Evolutionary conservation across 768 basidiomycete genomes (phyloP).

Genomic region (Symmetrospora coprosmae): DNA sequence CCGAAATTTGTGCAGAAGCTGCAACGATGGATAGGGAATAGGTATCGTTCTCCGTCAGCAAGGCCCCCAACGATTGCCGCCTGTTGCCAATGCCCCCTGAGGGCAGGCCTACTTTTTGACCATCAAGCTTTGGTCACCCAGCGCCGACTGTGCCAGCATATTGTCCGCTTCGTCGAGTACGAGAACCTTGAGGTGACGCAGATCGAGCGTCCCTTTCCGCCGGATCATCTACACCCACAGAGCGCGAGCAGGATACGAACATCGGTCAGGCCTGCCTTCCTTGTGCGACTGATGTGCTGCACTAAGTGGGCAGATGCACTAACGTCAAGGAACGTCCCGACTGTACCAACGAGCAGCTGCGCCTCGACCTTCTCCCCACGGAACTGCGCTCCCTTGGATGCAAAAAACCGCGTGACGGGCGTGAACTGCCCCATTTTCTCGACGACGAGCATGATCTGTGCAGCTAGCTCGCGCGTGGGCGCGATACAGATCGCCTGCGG

Average conservation of each 20-base stretch:
- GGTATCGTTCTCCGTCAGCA: too few relatives aligned
- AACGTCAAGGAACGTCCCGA: slow-evolving; percentile 84
- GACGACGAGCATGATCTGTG: slow-evolving; percentile 93
- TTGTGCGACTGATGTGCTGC: too few relatives aligned
- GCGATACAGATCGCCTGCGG: slow-evolving; percentile 94
- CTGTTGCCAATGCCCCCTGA: too few relatives aligned
- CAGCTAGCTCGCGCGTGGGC: slow-evolving; percentile 87
- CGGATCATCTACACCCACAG: slow-evolving; percentile 27
- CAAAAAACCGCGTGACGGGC: slow-evolving; percentile 79
- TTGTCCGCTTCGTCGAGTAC: slow-evolving; percentile 98
- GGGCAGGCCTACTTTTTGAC: slow-evolving; percentile 69
- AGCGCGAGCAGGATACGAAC: too few relatives aligned
- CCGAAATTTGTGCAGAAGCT: slow-evolving; percentile 31
- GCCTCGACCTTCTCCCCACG: slow-evolving; percentile 47
- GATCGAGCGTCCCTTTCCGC: slow-evolving; percentile 44
- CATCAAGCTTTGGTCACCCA: slow-evolving; percentile 81
- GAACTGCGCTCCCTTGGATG: slow-evolving; percentile 49
- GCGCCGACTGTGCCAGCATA: slow-evolving; percentile 77
- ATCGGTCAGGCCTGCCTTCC: too few relatives aligned
- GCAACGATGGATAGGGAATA: not conserved
- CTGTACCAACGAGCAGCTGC: slow-evolving; percentile 88
- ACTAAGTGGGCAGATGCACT: too few relatives aligned
- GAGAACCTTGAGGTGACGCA: slow-evolving; percentile 69
- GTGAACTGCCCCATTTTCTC: slow-evolving; percentile 92
- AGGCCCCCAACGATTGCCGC: slow-evolving; percentile 28